Evolutionary conservation across 2,329 filamentous ascomycete genomes (phyloP).

Genomic region (Tolypocladium sp.): DNA sequence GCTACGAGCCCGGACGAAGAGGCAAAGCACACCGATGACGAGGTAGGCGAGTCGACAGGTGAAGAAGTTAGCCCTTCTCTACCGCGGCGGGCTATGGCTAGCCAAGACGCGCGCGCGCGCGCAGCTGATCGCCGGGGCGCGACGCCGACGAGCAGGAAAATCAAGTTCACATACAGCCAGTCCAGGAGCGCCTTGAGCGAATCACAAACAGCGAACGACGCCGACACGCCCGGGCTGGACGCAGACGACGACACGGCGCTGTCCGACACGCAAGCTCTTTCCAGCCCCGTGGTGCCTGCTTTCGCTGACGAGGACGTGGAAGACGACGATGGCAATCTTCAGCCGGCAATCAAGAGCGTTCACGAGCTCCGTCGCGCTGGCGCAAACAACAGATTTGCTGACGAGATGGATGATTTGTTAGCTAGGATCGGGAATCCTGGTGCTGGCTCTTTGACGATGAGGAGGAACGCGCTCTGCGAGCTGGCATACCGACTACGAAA

Average conservation of each 20-base stretch:
- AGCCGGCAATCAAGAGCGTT: slow-evolving; percentile 49
- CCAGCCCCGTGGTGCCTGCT: slow-evolving; percentile 12
- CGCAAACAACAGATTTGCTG: slow-evolving; percentile 55
- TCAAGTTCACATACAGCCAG: slow-evolving; percentile 26
- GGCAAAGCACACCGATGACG: background rate
- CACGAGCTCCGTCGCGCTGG: slow-evolving; percentile 59
- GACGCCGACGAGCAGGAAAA: slow-evolving; percentile 18
- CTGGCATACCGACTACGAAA: slow-evolving; percentile 50
- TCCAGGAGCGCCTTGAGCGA: slow-evolving; percentile 18
- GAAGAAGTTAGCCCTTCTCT: background rate
- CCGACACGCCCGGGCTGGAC: slow-evolving; percentile 5
- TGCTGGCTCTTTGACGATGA: slow-evolving; percentile 36
- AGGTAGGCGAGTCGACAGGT: background rate
- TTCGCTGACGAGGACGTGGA: slow-evolving; percentile 14
- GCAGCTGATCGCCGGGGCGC: slow-evolving; percentile 15
- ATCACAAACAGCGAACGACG: slow-evolving; percentile 14
- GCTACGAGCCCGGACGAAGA: background rate
- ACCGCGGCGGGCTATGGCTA: background rate
- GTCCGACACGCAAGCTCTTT: slow-evolving; percentile 10
- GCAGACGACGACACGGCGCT: slow-evolving; percentile 11
- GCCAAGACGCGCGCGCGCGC: slow-evolving; percentile 9
- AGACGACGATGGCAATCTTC: slow-evolving; percentile 31
- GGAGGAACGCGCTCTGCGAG: slow-evolving; percentile 51
- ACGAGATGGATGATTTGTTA: slow-evolving; percentile 56
- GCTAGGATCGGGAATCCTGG: slow-evolving; percentile 48